Evolutionary conservation across 257 asterid species (phyloP).

Genomic region (Gardenia jasminoides): DNA sequence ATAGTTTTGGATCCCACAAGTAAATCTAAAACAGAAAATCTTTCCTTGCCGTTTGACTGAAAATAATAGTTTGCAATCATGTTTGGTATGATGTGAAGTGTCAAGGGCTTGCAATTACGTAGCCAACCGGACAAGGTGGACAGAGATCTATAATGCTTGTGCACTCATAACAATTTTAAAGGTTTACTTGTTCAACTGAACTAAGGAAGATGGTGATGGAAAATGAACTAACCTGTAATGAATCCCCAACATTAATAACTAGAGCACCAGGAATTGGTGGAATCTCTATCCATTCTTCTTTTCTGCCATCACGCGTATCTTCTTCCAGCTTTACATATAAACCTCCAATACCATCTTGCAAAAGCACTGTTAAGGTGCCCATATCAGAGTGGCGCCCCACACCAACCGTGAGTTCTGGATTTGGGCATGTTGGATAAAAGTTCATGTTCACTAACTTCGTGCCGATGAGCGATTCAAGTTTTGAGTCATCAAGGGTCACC

Average conservation of each 20-base stretch:
- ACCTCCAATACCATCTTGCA: conserved; percentile 49
- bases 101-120: no score
- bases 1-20: no score
- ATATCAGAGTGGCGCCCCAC: conserved; percentile 39
- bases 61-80: no score
- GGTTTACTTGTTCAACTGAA: no score
- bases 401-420: conserved; percentile 40
- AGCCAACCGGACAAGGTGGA: no score
- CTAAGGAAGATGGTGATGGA: neutral
- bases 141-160: no score
- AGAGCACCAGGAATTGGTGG: conserved; percentile 38
- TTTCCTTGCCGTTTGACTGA: no score
- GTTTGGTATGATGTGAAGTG: no score
- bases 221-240: conserved; percentile 27
- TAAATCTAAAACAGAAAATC: no score
- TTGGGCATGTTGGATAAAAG: conserved; percentile 35
- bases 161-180: no score
- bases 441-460: conserved; percentile 40
- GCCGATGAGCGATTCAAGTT: conserved; percentile 24
- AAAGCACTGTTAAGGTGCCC: conserved; percentile 36
- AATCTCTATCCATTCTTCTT: conserved; percentile 37
- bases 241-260: conserved; percentile 39
- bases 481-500: conserved; percentile 23
- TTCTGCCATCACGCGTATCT: neutral
- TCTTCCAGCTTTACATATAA: conserved; percentile 38